A percentile compares a stretch with the other conserved stretches of the same genome.
phyloP scores from a whole-genome alignment of 2,329 filamentous ascomycete genomes.

The Aureobasidium lini region DNA sequence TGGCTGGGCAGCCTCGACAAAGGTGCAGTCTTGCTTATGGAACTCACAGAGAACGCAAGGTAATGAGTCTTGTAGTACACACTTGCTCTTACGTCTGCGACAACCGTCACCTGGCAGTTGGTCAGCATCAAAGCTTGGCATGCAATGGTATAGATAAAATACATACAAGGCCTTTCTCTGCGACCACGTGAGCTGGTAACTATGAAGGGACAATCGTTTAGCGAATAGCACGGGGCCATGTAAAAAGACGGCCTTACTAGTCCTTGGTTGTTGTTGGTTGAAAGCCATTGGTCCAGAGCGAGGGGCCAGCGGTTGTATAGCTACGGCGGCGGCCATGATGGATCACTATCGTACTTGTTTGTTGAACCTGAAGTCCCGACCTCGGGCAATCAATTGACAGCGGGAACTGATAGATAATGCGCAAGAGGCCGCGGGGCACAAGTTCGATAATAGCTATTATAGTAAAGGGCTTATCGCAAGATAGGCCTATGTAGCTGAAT shows the following conservation, averaged over 20 bases:
- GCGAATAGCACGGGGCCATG: conserved; percentile 16
- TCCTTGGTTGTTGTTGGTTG: conserved; percentile 20
- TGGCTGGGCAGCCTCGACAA: conserved; percentile 66
- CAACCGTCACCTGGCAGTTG: conserved; percentile 60
- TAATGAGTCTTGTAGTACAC: conserved; percentile 67
- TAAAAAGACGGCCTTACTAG: conserved; percentile 14
- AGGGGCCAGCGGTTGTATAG: conserved; percentile 39
- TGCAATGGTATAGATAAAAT: not conserved
- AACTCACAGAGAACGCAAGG: conserved; percentile 70
- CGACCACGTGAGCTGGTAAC: conserved; percentile 20
- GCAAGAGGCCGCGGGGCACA: conserved; percentile 4
- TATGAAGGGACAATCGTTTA: conserved; percentile 15
- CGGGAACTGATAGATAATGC: conserved; percentile 15
- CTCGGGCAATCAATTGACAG: conserved; percentile 16
- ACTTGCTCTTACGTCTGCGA: conserved; percentile 64
- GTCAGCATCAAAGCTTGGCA: conserved; percentile 34
- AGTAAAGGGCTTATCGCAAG: conserved; percentile 11
- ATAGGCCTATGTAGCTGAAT: conserved; percentile 9
- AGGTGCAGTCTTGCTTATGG: conserved; percentile 71
- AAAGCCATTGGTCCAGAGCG: conserved; percentile 39
- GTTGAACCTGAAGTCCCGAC: not conserved
- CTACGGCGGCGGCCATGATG: conserved; percentile 41
- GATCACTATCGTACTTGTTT: conserved; percentile 11
- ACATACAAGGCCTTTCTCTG: conserved; percentile 33
- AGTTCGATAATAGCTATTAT: conserved; percentile 13